These are phyloP conservation scores for Ceratocystis cacaofunesta DNA, from an alignment of 2,329 filamentous ascomycete genomes.

Conservation along the genomic window DNA sequence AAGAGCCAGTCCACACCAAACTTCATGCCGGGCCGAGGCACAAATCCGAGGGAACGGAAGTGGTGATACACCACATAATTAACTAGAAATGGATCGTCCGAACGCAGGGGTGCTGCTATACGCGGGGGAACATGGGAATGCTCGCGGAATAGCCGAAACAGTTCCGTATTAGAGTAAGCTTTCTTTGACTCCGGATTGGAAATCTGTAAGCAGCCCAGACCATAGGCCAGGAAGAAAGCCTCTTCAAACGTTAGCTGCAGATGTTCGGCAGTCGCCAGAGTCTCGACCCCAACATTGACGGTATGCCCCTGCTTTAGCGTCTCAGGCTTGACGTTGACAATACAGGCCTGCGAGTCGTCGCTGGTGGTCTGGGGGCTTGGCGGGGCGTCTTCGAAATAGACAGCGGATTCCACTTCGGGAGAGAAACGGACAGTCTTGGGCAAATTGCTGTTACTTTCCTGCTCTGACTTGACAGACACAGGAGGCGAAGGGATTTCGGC, in stretches of 20 bases:
- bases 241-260: conserved; percentile 86
- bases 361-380: conserved; percentile 28
- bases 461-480: neutral
- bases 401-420: conserved; percentile 48
- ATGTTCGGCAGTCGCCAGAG: conserved; percentile 52
- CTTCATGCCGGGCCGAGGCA: conserved; percentile 81
- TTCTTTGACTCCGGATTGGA: conserved; percentile 32
- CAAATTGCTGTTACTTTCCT: conserved; percentile 24
- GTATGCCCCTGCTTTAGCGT: conserved; percentile 15
- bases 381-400: conserved; percentile 39
- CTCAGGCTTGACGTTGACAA: conserved; percentile 13
- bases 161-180: conserved; percentile 36
- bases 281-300: neutral
- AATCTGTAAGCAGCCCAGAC: conserved; percentile 58
- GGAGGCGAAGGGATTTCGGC: conserved; percentile 11
- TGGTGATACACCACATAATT: conserved; percentile 90
- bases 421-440: conserved; percentile 58
- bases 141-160: conserved; percentile 52
- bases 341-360: conserved; percentile 11
- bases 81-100: conserved; percentile 73
- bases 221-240: conserved; percentile 78
- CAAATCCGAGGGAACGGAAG: conserved; percentile 90
- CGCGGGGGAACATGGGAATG: conserved; percentile 51
- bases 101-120: conserved; percentile 33
- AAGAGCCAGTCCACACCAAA: conserved; percentile 92